A percentile compares a stretch with the other conserved stretches of the same genome.
These are phyloP conservation scores for Fusarium pininemorale DNA, from an alignment of 2,329 filamentous ascomycete genomes.

Conservation along the genomic window DNA sequence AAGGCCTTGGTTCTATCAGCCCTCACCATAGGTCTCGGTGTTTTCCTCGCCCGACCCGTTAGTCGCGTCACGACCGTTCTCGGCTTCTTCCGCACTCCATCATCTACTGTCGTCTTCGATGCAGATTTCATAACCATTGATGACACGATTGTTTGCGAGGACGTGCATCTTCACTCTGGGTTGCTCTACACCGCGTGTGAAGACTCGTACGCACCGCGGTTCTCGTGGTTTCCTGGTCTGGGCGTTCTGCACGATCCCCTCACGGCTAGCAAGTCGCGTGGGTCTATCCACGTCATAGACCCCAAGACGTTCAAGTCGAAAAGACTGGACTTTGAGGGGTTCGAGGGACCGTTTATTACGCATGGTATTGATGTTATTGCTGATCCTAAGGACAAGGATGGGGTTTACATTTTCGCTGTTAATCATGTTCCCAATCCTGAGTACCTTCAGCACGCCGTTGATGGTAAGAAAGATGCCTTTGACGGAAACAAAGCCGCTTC, in stretches of 20 bases:
- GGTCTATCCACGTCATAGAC: conserved; percentile 63
- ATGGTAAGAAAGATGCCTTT: conserved; percentile 31
- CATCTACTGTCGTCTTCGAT: conserved; percentile 30
- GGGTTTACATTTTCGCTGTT: conserved; percentile 68
- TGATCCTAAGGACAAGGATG: conserved; percentile 51
- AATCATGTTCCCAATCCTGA: conserved; percentile 65
- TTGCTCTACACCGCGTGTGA: conserved; percentile 67
- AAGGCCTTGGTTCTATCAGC: neutral
- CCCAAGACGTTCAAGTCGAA: conserved; percentile 44
- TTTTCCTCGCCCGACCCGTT: neutral
- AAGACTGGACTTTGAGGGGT: conserved; percentile 58
- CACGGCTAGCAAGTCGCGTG: conserved; percentile 48
- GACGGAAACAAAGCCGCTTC: conserved; percentile 54
- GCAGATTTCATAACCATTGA: conserved; percentile 53
- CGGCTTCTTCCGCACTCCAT: conserved; percentile 42
- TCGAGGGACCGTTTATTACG: conserved; percentile 62
- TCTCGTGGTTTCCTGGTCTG: conserved; percentile 63
- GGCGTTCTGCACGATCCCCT: conserved; percentile 53
- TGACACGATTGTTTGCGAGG: conserved; percentile 67
- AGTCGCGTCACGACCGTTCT: conserved; percentile 25
- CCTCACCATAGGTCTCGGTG: neutral
- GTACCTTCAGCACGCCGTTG: conserved; percentile 34
- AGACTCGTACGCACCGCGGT: conserved; percentile 52
- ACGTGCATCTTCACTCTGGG: conserved; percentile 64
- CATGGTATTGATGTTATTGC: conserved; percentile 69